phyloP scores from a whole-genome alignment of 148 eudicot genomes.

The Diospyros lotus region DNA sequence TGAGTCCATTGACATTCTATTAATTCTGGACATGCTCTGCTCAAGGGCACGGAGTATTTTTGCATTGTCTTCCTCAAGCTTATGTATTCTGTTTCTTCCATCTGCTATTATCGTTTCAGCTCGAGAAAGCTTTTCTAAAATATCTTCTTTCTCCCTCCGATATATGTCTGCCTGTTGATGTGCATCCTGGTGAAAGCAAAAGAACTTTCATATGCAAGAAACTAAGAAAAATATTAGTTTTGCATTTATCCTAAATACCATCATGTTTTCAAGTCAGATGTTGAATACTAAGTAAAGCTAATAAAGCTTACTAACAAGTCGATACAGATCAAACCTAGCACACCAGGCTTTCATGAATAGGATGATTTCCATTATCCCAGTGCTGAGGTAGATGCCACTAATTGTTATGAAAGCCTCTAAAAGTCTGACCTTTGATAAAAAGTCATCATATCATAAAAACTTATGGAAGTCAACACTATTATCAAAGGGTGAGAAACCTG shows the following conservation, averaged over 20 bases:
- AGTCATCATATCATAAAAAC: background rate
- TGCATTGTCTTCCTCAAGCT: constrained; percentile 86
- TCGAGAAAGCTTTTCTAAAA: constrained; percentile 53
- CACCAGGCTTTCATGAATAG: too few relatives aligned
- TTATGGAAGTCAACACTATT: background rate
- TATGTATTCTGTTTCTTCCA: constrained; percentile 69
- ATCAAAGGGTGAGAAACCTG: background rate
- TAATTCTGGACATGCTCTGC: constrained; percentile 97
- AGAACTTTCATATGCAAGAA: background rate
- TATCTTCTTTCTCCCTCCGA: constrained; percentile 64
- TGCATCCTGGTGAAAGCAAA: constrained; percentile 57
- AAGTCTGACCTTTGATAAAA: background rate
- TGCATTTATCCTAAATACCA: background rate
- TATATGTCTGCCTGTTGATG: constrained; percentile 54
- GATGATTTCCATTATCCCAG: too few relatives aligned
- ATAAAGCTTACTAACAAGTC: too few relatives aligned
- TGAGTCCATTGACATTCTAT: constrained; percentile 97
- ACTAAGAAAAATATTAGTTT: constrained; percentile 3
- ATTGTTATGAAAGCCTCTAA: too few relatives aligned
- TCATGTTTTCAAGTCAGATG: background rate
- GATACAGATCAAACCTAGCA: too few relatives aligned
- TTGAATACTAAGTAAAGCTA: too few relatives aligned
- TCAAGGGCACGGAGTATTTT: constrained; percentile 93
- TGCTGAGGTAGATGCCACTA: too few relatives aligned
- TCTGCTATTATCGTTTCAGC: constrained; percentile 54